A percentile compares a stretch with the other conserved stretches of the same genome.
These are phyloP conservation scores for Tolypocladium amazonense DNA, from an alignment of 2,329 filamentous ascomycete species.

Conservation along the genomic window DNA sequence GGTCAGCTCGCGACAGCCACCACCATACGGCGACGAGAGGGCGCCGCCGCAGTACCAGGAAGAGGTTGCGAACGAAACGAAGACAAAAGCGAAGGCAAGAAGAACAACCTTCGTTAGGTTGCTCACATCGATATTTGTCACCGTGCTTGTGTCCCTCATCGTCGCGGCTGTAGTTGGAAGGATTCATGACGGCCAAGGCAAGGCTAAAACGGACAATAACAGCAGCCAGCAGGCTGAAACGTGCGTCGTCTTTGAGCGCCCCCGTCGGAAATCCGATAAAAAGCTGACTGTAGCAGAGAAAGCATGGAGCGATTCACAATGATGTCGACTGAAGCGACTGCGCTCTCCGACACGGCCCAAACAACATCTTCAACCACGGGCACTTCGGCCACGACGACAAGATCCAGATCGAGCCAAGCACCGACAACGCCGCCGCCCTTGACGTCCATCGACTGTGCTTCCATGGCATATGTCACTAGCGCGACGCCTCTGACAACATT, in stretches of 20 bases:
- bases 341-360: not conserved
- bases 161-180: conserved; percentile 13
- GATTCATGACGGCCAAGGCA: conserved; percentile 5
- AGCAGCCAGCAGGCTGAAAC: not conserved
- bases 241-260: not conserved
- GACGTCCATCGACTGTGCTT: conserved; percentile 1
- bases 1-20: conserved; percentile 7
- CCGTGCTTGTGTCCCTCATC: conserved; percentile 12
- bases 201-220: not conserved
- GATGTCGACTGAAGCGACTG: not conserved
- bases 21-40: conserved; percentile 10
- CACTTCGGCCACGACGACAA: not conserved
- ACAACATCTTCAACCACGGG: not conserved
- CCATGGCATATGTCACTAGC: not conserved
- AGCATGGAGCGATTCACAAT: conserved; percentile 5
- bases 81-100: conserved; percentile 5
- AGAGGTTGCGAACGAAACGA: conserved; percentile 1
- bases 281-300: conserved; percentile 1
- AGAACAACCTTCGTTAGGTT: conserved; percentile 10
- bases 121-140: conserved; percentile 12
- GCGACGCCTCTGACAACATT: not conserved
- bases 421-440: not conserved
- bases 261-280: not conserved
- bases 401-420: not conserved
- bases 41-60: conserved; percentile 8